phyloP scores from a whole-genome alignment of 163 green algal species.

The Trebouxia gelatinosa region DNA sequence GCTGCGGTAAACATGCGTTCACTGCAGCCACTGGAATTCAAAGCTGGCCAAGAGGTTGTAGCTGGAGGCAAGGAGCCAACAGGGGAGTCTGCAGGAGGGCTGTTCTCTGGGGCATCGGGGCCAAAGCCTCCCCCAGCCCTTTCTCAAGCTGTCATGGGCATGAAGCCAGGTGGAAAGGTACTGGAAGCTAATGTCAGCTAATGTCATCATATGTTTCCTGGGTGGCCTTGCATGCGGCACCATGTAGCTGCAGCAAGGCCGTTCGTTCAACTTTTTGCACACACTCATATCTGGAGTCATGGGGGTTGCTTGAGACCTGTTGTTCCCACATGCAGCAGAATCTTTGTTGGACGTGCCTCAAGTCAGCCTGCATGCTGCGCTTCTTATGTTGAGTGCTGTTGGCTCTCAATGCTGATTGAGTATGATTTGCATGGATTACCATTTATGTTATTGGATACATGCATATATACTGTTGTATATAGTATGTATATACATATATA shows the following conservation, averaged over 20 bases:
- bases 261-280: too few species aligned
- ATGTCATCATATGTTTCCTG: too few species aligned
- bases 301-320: too few species aligned
- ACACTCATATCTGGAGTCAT: too few species aligned
- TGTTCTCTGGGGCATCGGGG: conserved; percentile 71
- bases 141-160: conserved; percentile 74
- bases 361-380: too few species aligned
- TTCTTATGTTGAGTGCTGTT: too few species aligned
- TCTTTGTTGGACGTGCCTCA: too few species aligned
- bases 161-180: conserved; percentile 80
- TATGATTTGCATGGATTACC: background rate
- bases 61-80: conserved; percentile 41
- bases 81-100: conserved; percentile 47
- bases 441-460: background rate
- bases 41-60: conserved; percentile 33
- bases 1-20: too few species aligned
- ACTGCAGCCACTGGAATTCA: conserved; percentile 82
- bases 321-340: too few species aligned
- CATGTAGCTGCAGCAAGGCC: too few species aligned
- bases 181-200: background rate
- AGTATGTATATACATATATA: background rate
- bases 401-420: too few species aligned
- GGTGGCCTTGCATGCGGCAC: too few species aligned
- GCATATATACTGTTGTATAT: background rate
- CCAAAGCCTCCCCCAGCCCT: conserved; percentile 80